phyloP scores from a whole-genome alignment of 371 early-diverging fungal species.

The Mortierella sp. region DNA sequence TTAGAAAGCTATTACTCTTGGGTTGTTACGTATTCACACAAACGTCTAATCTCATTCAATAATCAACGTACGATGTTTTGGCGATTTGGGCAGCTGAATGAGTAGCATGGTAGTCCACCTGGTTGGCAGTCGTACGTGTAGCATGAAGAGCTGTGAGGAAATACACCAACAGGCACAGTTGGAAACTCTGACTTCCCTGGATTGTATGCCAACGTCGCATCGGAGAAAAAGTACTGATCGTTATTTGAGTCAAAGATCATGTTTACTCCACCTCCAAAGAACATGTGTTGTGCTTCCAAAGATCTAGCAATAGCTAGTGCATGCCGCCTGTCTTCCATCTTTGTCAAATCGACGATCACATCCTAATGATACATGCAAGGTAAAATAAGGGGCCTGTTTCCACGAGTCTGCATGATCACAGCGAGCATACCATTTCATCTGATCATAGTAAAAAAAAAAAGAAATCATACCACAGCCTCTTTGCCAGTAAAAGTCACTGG shows the following conservation, averaged over 20 bases:
- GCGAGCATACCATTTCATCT: background rate
- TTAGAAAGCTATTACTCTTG: background rate
- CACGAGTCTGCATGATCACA: slow-evolving; percentile 6
- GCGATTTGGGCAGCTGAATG: slow-evolving; percentile 51
- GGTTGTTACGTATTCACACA: background rate
- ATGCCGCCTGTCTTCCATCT: slow-evolving; percentile 48
- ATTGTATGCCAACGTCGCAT: slow-evolving; percentile 29
- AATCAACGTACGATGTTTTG: slow-evolving; percentile 33
- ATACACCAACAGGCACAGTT: slow-evolving; percentile 42
- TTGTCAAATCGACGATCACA: slow-evolving; percentile 45
- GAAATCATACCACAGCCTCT: slow-evolving; percentile 81
- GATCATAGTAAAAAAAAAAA: slow-evolving; percentile 4
- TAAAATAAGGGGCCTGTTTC: background rate
- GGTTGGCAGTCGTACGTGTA: slow-evolving; percentile 44
- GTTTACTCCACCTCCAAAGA: slow-evolving; percentile 42
- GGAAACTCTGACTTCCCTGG: slow-evolving; percentile 48
- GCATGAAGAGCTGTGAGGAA: slow-evolving; percentile 43
- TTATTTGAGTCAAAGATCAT: slow-evolving; percentile 49
- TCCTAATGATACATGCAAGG: slow-evolving; percentile 27
- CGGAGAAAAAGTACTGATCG: slow-evolving; percentile 49
- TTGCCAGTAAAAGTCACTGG: slow-evolving; percentile 84
- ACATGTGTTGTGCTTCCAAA: slow-evolving; percentile 37
- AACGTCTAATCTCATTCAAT: background rate
- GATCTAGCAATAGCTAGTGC: slow-evolving; percentile 50
- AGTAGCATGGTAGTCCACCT: slow-evolving; percentile 45